These are phyloP conservation scores for Thelonectria discophora DNA, from an alignment of 2,329 filamentous ascomycete genomes.

Conservation along the genomic window DNA sequence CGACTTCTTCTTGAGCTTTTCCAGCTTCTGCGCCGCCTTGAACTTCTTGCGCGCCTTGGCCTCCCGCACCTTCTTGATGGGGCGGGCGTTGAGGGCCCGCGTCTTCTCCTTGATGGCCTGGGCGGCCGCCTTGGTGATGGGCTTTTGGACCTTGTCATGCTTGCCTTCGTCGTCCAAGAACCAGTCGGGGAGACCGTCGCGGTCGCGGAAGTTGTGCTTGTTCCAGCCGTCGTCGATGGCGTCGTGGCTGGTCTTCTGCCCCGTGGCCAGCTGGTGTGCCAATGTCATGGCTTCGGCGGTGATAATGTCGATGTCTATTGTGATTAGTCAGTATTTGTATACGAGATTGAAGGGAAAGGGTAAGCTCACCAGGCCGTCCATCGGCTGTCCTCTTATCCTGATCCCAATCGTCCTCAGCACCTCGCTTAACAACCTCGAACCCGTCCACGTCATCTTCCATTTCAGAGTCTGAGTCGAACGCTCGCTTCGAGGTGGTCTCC, in stretches of 20 bases:
- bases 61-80: constrained; percentile 99
- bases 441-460: constrained; percentile 55
- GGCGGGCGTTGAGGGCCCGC: constrained; percentile 90
- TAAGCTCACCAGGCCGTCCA: constrained; percentile 66
- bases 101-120: constrained; percentile 93
- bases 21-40: constrained; percentile 87
- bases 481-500: constrained; percentile 26
- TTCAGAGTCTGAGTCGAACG: constrained; percentile 46
- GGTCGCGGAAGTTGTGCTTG: constrained; percentile 88
- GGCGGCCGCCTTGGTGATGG: constrained; percentile 91
- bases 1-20: constrained; percentile 98
- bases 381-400: constrained; percentile 69
- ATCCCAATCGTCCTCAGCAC: constrained; percentile 69
- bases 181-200: constrained; percentile 94
- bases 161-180: constrained; percentile 91
- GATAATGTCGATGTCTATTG: constrained; percentile 89
- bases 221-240: constrained; percentile 93
- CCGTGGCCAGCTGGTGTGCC: constrained; percentile 89
- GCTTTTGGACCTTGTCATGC: constrained; percentile 85
- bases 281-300: constrained; percentile 99
- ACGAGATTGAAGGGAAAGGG: neutral
- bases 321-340: constrained; percentile 20
- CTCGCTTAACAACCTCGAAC: constrained; percentile 69
- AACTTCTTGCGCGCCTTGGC: constrained; percentile 97
- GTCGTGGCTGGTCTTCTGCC: constrained; percentile 80